Percentiles rank a stretch among this genome's conserved stretches.
Evolutionary conservation across 1,284 basidiomycete genomes (phyloP).

Genomic region (Leccinum ponderosum): DNA sequence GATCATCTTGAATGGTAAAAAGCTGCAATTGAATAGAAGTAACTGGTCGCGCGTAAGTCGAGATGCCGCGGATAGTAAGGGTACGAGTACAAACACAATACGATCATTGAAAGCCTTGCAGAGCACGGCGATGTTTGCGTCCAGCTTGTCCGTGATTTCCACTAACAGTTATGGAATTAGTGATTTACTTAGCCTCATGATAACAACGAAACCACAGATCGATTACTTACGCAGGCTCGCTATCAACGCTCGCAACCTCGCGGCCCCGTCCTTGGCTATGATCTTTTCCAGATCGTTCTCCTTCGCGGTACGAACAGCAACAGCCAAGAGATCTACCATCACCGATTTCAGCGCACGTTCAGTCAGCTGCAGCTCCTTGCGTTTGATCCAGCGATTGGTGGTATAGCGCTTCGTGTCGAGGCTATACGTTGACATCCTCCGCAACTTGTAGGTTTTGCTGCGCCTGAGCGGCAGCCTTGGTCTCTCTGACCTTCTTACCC

Average conservation of each 20-base stretch:
- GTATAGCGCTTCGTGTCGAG: conserved; percentile 62
- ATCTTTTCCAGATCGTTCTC: conserved; percentile 59
- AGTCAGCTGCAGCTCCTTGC: conserved; percentile 47
- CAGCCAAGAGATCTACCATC: conserved; percentile 56
- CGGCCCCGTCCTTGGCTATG: conserved; percentile 50
- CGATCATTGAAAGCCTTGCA: conserved; percentile 75
- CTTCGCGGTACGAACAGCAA: conserved; percentile 44
- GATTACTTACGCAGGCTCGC: conserved; percentile 52
- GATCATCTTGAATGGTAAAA: conserved; percentile 50
- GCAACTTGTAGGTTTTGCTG: conserved; percentile 31
- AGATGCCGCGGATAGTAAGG: background rate
- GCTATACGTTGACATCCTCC: conserved; percentile 52
- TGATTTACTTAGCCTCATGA: conserved; percentile 6
- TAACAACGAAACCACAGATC: background rate
- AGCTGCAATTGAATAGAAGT: conserved; percentile 65
- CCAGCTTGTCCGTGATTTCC: conserved; percentile 61
- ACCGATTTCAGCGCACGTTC: conserved; percentile 69
- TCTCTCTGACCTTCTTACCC: conserved; percentile 56
- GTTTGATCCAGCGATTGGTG: conserved; percentile 45
- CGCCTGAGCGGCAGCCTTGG: conserved; percentile 55
- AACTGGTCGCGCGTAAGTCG: conserved; percentile 41
- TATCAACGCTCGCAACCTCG: conserved; percentile 52
- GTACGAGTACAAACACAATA: conserved; percentile 41
- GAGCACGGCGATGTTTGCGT: conserved; percentile 60
- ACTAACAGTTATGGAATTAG: conserved; percentile 3